phyloP scores from a whole-genome alignment of 139 green algal genomes.

The Coccomyxa sp. region DNA sequence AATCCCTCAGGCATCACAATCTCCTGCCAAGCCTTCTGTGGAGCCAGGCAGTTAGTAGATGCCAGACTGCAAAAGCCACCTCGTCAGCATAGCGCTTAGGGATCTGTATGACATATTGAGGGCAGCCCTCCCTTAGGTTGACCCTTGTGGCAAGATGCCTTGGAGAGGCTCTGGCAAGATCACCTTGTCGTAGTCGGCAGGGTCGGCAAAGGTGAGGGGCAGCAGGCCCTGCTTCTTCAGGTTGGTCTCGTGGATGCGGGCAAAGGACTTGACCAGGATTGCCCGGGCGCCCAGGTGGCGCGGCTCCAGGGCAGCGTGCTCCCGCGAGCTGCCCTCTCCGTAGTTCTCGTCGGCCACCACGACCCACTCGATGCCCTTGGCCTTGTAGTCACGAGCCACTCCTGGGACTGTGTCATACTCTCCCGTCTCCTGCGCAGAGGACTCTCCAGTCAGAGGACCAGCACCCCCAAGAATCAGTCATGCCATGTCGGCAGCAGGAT shows the following conservation, averaged over 20 bases:
- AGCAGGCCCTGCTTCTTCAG: conserved; percentile 96
- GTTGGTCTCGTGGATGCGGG: conserved; percentile 97
- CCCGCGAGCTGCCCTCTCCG: conserved; percentile 81
- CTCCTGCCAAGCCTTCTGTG: too few species aligned
- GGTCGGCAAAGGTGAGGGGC: conserved; percentile 83
- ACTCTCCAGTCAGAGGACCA: too few species aligned
- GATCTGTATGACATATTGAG: too few species aligned
- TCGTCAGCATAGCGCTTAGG: not conserved
- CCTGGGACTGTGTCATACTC: conserved; percentile 64
- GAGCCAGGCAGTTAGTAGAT: not conserved
- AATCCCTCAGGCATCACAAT: too few species aligned
- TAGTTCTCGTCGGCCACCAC: conserved; percentile 94
- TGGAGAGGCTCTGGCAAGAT: too few species aligned
- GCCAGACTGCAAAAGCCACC: not conserved
- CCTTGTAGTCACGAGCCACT: conserved; percentile 81
- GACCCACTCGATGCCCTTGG: conserved; percentile 71
- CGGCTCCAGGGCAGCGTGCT: conserved; percentile 94
- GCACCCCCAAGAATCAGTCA: too few species aligned
- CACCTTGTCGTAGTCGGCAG: conserved; percentile 92
- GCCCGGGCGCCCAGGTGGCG: conserved; percentile 68
- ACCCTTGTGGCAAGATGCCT: too few species aligned
- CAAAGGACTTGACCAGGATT: conserved; percentile 92
- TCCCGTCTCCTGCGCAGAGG: conserved; percentile 36
- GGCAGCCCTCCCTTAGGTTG: too few species aligned
- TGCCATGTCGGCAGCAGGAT: too few species aligned